Evolutionary conservation across 345 rosid species (phyloP).

Genomic region (Gossypium anomalum): DNA sequence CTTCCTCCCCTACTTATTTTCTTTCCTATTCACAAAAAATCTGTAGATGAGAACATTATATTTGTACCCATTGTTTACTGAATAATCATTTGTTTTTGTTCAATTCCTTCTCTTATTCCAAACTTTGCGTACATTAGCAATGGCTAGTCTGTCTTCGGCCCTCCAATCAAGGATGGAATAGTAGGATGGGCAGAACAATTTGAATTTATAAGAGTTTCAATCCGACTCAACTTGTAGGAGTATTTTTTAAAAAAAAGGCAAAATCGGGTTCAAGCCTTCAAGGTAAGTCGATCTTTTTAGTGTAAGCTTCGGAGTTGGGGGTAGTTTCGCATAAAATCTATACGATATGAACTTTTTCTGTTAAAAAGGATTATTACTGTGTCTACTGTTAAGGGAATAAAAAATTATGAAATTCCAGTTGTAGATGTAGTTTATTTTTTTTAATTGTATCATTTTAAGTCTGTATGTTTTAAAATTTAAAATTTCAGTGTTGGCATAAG

Average conservation of each 20-base stretch:
- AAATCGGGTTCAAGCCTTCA: too few species aligned
- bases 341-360: background rate
- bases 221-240: too few species aligned
- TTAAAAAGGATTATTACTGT: background rate
- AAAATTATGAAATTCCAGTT: too few species aligned
- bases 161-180: background rate
- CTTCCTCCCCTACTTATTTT: background rate
- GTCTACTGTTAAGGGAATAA: too few species aligned
- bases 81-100: background rate
- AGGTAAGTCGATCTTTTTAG: too few species aligned
- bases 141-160: background rate
- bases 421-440: too few species aligned
- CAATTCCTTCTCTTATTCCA: background rate
- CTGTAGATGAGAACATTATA: slow-evolving; percentile 22
- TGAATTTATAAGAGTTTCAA: too few species aligned
- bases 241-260: too few species aligned
- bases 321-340: background rate
- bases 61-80: slow-evolving; percentile 3
- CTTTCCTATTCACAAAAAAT: background rate
- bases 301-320: background rate
- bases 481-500: too few species aligned
- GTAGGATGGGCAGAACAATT: too few species aligned
- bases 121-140: background rate
- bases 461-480: too few species aligned
- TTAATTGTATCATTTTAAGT: too few species aligned